Evolutionary conservation across 2,329 filamentous ascomycete genomes (phyloP), one percentile per base, ranked within the genome.

Genomic region (Pseudogymnoascus sp.): DNA sequence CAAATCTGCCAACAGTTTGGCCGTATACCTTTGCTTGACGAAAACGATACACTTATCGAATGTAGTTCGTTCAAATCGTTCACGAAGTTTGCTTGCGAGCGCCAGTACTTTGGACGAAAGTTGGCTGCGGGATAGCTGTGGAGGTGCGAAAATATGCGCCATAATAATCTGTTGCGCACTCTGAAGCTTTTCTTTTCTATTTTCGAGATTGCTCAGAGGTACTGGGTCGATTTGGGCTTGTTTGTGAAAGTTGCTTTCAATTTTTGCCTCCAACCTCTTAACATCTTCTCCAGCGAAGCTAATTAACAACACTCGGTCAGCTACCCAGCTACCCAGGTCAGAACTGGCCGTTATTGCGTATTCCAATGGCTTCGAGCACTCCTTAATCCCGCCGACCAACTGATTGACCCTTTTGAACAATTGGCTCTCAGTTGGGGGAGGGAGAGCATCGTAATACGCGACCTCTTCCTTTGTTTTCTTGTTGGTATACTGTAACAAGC

Each of bases 41-140:
- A 99, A 97, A 0, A 97, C 84, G 63, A 99, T 96, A 70, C 91
- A 96, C 65, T 87, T 86, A 28, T 81, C 78, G 5, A 85, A 79
- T 1, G 79, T 80, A 2, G 78, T 75, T 1, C 79, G 74, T 33
- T 81, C 76, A 69, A 92, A 97, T 60, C 87, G 81, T 6, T 83
- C 74, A 2, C 74, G 72, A 0, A 97, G 78, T 63, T 86, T 84
- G 1, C 78, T 71, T 21, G 84, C 73, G 0, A 97, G 81, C 4
- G 80, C 69, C 3, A 82, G 74, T 0, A 93, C 86, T 73, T 97
- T 99, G 14, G 84, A 78, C 25, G 92, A 96, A 11, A 96, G 70
- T 23, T 28, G 28, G 18, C 40, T 53, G 61, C 71, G 70, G 0
- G 18, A 66, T 14, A 67, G 68, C 21, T 75, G 73, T 2, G 75